These are phyloP conservation scores for Cymbopogon citratus DNA, from an alignment of 176 grass and related monocot genomes.

Conservation along the genomic window DNA sequence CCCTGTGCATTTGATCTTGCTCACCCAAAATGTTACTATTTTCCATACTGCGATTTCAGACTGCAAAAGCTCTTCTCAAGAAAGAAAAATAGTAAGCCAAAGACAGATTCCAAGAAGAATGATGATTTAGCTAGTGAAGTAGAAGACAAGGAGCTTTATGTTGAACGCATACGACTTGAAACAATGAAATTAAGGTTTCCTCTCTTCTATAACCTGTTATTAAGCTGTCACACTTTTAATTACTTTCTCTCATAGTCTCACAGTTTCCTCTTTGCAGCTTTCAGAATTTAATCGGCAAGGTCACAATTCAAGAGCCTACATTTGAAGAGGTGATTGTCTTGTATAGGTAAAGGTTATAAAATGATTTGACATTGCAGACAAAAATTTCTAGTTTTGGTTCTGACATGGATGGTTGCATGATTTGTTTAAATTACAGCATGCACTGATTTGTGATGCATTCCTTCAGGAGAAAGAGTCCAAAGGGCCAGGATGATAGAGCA, in stretches of 20 bases:
- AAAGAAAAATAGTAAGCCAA: slow-evolving; percentile 44
- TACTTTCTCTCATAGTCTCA: background rate
- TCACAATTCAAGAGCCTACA: slow-evolving; percentile 92
- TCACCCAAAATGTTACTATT: slow-evolving; percentile 1
- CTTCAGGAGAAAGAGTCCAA: slow-evolving; percentile 62
- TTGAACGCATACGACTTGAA: slow-evolving; percentile 88
- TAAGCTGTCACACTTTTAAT: slow-evolving; percentile 5
- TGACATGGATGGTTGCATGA: background rate
- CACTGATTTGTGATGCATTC: slow-evolving; percentile 26
- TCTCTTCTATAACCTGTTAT: slow-evolving; percentile 25
- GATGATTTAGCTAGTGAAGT: slow-evolving; percentile 59
- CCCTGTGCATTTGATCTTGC: slow-evolving; percentile 24
- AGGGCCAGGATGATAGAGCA: slow-evolving; percentile 56
- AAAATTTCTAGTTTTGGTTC: background rate
- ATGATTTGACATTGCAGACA: slow-evolving; percentile 11
- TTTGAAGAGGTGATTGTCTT: slow-evolving; percentile 99
- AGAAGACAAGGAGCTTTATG: slow-evolving; percentile 55
- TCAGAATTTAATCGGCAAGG: slow-evolving; percentile 67
- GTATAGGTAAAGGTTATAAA: slow-evolving; percentile 66
- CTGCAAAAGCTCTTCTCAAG: slow-evolving; percentile 71
- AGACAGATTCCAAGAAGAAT: slow-evolving; percentile 63
- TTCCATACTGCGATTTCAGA: slow-evolving; percentile 37
- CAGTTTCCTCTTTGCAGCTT: slow-evolving; percentile 41
- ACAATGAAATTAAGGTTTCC: slow-evolving; percentile 81
- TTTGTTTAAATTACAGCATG: slow-evolving; percentile 9